Percentiles rank a stretch among this genome's conserved stretches.
Evolutionary conservation across 1,284 basidiomycete species (phyloP).

Genomic region (Hemileia vastatrix): DNA sequence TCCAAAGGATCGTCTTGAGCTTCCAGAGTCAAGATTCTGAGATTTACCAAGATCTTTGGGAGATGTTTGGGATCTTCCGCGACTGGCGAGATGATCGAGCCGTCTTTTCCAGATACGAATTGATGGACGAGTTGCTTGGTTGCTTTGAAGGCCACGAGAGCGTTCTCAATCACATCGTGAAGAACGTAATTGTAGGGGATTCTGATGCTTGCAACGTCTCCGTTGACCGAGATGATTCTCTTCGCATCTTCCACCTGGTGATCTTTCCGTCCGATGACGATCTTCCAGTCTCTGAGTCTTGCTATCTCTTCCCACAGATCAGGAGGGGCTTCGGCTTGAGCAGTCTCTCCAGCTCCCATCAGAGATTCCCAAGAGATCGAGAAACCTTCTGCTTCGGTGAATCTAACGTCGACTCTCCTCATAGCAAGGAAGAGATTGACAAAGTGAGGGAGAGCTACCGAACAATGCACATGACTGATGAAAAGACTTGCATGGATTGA

Average conservation of each 20-base stretch:
- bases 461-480: slow-evolving; percentile 39
- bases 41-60: slow-evolving; percentile 53
- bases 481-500: slow-evolving; percentile 33
- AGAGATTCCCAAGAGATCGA: slow-evolving; percentile 39
- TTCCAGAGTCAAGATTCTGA: slow-evolving; percentile 60
- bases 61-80: slow-evolving; percentile 62
- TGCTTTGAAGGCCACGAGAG: slow-evolving; percentile 46
- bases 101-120: slow-evolving; percentile 38
- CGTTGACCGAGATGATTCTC: slow-evolving; percentile 48
- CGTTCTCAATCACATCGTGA: slow-evolving; percentile 47
- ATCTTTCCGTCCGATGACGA: slow-evolving; percentile 45
- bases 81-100: slow-evolving; percentile 59
- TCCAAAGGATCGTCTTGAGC: slow-evolving; percentile 82
- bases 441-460: slow-evolving; percentile 39
- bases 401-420: slow-evolving; percentile 30
- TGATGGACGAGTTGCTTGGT: slow-evolving; percentile 47
- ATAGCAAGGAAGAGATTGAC: slow-evolving; percentile 31
- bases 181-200: slow-evolving; percentile 71
- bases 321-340: slow-evolving; percentile 42
- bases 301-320: slow-evolving; percentile 69
- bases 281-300: slow-evolving; percentile 55
- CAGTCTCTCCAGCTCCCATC: slow-evolving; percentile 47
- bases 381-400: slow-evolving; percentile 28
- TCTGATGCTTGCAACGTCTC: slow-evolving; percentile 64
- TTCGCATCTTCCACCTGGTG: slow-evolving; percentile 35